phyloP scores from a whole-genome alignment of 2,329 filamentous ascomycete genomes.

The Venturia pyrina region DNA sequence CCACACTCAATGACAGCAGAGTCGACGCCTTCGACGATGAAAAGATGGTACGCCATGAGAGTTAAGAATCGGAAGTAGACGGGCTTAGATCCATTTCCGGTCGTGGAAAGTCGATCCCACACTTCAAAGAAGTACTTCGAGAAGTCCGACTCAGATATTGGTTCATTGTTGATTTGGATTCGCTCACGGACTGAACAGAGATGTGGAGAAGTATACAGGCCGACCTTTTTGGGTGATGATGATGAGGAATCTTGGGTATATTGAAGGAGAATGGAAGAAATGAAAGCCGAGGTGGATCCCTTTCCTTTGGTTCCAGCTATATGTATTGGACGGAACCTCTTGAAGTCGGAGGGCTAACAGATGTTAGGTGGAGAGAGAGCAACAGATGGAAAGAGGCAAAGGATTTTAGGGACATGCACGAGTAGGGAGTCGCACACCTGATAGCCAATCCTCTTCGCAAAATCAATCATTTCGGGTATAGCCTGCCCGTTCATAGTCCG shows the following conservation, averaged over 20 bases:
- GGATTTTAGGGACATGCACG: neutral
- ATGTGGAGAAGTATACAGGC: constrained; percentile 80
- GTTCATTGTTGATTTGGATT: constrained; percentile 67
- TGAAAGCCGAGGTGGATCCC: constrained; percentile 76
- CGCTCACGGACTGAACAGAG: constrained; percentile 74
- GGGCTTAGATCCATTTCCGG: constrained; percentile 54
- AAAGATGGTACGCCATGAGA: constrained; percentile 76
- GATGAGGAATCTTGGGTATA: constrained; percentile 33
- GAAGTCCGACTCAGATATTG: constrained; percentile 59
- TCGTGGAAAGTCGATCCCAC: constrained; percentile 53
- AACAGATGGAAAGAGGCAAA: neutral
- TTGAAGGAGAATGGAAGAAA: constrained; percentile 65
- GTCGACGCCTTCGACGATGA: constrained; percentile 63
- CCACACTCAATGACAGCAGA: constrained; percentile 84
- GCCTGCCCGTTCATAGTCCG: constrained; percentile 62
- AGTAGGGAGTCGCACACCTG: constrained; percentile 41
- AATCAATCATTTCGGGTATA: constrained; percentile 72
- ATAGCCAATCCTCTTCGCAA: constrained; percentile 68
- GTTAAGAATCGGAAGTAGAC: constrained; percentile 91
- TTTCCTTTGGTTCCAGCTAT: constrained; percentile 93
- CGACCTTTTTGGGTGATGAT: constrained; percentile 45
- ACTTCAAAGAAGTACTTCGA: constrained; percentile 72
- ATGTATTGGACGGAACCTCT: constrained; percentile 58
- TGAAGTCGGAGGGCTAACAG: constrained; percentile 49
- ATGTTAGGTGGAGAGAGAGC: neutral